A percentile compares a stretch with the other conserved stretches of the same genome.
Conservation (phyloP, 331 rosid species). For the Cucumis variabilis region DNA sequence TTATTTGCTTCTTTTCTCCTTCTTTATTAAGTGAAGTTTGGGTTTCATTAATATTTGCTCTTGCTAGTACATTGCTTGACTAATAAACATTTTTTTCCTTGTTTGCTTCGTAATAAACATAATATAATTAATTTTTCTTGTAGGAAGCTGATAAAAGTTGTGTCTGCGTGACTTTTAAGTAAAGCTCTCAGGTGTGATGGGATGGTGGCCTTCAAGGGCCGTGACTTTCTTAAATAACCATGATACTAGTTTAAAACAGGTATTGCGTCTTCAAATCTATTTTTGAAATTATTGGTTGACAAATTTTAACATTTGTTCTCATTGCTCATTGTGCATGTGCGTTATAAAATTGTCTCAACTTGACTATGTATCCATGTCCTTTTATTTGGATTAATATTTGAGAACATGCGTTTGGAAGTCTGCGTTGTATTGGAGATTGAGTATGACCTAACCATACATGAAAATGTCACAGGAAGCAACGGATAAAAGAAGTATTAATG, state of each 20-base stretch:
- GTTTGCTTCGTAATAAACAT: conserved; percentile 11
- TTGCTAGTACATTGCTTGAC: background rate
- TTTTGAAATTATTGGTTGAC: background rate
- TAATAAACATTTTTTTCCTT: background rate
- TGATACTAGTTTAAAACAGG: conserved; percentile 96
- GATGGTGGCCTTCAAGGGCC: conserved; percentile 96
- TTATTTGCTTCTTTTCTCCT: background rate
- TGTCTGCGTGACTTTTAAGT: conserved; percentile 78
- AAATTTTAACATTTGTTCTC: background rate
- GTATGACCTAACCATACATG: background rate
- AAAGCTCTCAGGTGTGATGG: conserved; percentile 87
- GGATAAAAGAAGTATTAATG: background rate
- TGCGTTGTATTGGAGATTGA: background rate
- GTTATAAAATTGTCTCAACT: background rate
- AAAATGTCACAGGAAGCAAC: background rate
- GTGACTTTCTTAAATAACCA: conserved; percentile 88
- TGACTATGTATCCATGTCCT: background rate
- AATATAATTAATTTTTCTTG: conserved; percentile 19
- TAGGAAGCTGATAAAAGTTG: conserved; percentile 98
- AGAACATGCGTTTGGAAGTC: background rate
- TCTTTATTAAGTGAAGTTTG: background rate
- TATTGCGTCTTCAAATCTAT: conserved; percentile 29
- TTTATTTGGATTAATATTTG: conserved; percentile 8
- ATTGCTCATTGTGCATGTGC: background rate
- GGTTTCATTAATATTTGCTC: background rate